Base-by-base conservation (phyloP, 805 yeast species). In the Candida pini region DNA sequence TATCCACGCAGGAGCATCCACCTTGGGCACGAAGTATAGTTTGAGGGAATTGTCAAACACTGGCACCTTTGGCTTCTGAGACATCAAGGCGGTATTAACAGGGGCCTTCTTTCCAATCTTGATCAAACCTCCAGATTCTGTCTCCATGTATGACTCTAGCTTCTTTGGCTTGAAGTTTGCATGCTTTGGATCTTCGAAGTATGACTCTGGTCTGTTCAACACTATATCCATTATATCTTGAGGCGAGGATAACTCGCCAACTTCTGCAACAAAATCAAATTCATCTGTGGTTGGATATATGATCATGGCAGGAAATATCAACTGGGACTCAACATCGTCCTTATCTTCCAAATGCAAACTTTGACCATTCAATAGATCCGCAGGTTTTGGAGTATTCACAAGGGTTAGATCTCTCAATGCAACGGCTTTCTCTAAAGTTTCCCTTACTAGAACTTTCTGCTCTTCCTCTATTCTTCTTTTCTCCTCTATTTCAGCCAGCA, bases 221-320 rank as follows among this genome's bases (percentile, higher is more conserved):
- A 88, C 70, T 41, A 74, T 54, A 22, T 71, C 73, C 41, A 87
- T 54, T 9, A 84, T 51, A 25, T 83, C 92, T 4, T 57, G 50
- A 0, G 90, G 76, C 0, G 90, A 71, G 2, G 80, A 67, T 24
- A 78, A 60, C 57, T 88, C 96, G 39, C 90, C 76, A 5, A 82
- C 71, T 40, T 78, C 80, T 2, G 78, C 83, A 26, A 90, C 65
- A 47, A 80, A 79, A 56, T 90, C 97, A 47, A 87, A 84, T 54
- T 86, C 92, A 55, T 82, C 81, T 4, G 75, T 76, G 2, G 88
- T 73, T 16, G 97, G 97, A 48, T 87, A 90, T 38, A 89, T 58
- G 4, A 86, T 64, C 64, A 81, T 66, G 0, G 89, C 82, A 0
- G 97, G 96, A 46, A 87, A 70, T n/a, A 82, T 69, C 30, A 90